phyloP scores from a whole-genome alignment of 257 asterid species.

The Solanum tacnaense region DNA sequence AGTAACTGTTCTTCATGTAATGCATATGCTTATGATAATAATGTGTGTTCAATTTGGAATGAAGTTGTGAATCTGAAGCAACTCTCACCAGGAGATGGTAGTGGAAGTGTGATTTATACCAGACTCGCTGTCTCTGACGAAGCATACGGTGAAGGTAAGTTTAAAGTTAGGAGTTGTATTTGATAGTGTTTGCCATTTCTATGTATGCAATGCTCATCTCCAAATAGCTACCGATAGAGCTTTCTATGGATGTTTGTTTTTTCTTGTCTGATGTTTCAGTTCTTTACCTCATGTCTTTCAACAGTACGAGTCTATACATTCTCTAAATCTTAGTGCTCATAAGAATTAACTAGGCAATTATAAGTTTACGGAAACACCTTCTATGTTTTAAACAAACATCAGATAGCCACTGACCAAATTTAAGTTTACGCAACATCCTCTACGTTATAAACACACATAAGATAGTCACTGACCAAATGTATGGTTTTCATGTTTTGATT shows the following conservation, averaged over 20 bases:
- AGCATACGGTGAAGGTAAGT: not conserved
- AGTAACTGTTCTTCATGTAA: constrained; percentile 1
- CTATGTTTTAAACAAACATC: not conserved
- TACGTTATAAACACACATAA: not conserved
- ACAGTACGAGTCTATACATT: not conserved
- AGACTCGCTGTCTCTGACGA: not conserved
- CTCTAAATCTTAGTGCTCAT: not conserved
- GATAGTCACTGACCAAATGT: not conserved
- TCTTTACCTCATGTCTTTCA: not conserved
- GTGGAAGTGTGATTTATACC: not conserved
- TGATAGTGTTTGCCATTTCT: not conserved
- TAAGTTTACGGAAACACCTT: not conserved
- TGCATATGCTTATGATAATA: not conserved
- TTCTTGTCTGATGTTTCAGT: not conserved
- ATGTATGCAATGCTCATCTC: not conserved
- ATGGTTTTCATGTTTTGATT: not conserved
- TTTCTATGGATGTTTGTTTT: not conserved
- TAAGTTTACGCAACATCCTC: not conserved
- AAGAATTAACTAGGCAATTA: not conserved
- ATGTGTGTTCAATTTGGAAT: not conserved
- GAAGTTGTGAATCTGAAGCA: not conserved
- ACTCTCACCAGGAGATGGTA: not conserved
- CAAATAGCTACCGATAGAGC: not conserved
- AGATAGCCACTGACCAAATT: not conserved
- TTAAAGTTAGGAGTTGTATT: not conserved